Base-by-base conservation (phyloP, 345 rosid species). In the Gossypium herbaceum region DNA sequence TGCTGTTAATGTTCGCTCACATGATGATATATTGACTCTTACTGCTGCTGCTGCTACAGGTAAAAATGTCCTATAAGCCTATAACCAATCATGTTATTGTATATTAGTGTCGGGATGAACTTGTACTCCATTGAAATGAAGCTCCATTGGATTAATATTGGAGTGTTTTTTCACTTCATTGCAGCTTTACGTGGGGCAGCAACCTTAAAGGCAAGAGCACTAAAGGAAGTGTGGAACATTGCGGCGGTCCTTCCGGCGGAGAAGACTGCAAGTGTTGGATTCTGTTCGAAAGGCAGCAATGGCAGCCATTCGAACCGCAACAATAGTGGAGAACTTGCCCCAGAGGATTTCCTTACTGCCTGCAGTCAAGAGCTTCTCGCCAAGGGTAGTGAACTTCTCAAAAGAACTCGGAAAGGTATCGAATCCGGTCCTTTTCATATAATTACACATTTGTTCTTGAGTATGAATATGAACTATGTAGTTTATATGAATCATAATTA, bases 31-130 rank as follows among this genome's bases (percentile, higher is more conserved):
- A 74, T 77, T 88, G 34, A 92, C 97, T 41, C 94, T 94, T 19
- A 94, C 97, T 15, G 97, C 97, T 55, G 98, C 97, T 4, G 98
- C 98, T 58, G 99, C 99, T 39, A 93, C 99, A 56, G 97, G 98
- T 92, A 87, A 17, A 57, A 25, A 43, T 51, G 25, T 9, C 24
- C 41, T 34, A 34, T 34, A 34, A 34, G 41, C 41, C 41, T 0
- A 34, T 34, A 34, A 34, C 7, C 41, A 5, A 34, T 34, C 41
- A 34, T 34, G 7, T 34, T 34, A 34, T 34, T 34, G 7, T 34
- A 34, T 7, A 58, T 17, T 39, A 5, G 13, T 25, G 44, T 6
- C 54, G 50, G 44, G 17, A 68, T 60, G 43, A 41, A 13, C 29
- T 29, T 52, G 19, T 58, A 4, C 16, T 24, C 51, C 5, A 15